Percentiles rank a stretch among this genome's conserved stretches.
These are phyloP conservation scores for Eucalyptus regnans DNA, from an alignment of 345 rosid species.

Conservation along the genomic window DNA sequence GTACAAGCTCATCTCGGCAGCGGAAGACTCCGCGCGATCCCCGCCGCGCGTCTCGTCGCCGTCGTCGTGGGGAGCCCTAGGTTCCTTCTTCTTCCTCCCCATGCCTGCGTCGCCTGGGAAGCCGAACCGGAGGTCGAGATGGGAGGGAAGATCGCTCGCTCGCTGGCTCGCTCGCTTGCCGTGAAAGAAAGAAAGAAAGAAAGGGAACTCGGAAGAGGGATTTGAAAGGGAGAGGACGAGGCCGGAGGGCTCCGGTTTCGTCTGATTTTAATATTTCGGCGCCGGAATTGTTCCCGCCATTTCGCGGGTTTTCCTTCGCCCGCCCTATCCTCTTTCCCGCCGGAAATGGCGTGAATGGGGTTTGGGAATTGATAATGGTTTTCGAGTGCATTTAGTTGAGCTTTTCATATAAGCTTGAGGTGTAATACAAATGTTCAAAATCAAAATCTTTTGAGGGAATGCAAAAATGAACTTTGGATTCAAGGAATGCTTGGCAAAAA, in stretches of 20 bases:
- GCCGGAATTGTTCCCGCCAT: background rate
- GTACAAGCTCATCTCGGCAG: background rate
- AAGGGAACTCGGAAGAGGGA: background rate
- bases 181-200: background rate
- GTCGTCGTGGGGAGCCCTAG: background rate
- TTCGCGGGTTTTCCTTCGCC: background rate
- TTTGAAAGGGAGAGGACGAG: background rate
- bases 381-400: no score
- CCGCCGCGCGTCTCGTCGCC: background rate
- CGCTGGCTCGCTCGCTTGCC: background rate
- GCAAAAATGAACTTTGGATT: no score
- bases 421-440: no score
- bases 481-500: fast-evolving
- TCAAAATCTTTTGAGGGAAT: no score
- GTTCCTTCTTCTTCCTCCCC: background rate
- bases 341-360: background rate
- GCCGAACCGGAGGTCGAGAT: background rate
- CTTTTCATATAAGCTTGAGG: no score
- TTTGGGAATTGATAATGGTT: background rate
- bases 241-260: background rate
- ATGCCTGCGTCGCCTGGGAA: background rate
- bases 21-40: background rate
- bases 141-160: background rate
- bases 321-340: background rate
- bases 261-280: background rate